A percentile compares a stretch with the other conserved stretches of the same genome.
These are phyloP conservation scores for Penicillium sp. DNA, from an alignment of 2,329 filamentous ascomycete species.

Conservation along the genomic window DNA sequence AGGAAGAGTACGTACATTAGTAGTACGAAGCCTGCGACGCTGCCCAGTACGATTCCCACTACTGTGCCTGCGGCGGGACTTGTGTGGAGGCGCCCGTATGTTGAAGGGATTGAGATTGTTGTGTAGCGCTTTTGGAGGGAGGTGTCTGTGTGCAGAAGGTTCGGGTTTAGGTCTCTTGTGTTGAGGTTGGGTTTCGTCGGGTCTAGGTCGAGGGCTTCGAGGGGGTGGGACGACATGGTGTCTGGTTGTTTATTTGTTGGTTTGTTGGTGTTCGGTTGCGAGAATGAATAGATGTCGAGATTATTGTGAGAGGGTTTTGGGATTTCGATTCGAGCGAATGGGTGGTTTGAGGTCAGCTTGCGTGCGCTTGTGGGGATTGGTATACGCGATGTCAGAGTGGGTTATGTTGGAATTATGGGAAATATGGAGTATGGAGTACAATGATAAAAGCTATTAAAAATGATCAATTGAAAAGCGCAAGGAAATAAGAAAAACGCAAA, in stretches of 20 bases:
- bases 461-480: background rate
- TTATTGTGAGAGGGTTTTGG: background rate
- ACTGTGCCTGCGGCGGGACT: slow-evolving; percentile 57
- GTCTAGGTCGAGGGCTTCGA: background rate
- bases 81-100: slow-evolving; percentile 55
- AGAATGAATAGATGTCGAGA: background rate
- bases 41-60: slow-evolving; percentile 55
- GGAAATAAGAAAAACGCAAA: background rate
- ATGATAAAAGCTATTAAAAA: background rate
- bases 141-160: slow-evolving; percentile 9
- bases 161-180: background rate
- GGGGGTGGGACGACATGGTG: background rate
- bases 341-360: background rate
- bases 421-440: background rate
- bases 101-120: slow-evolving; percentile 56
- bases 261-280: background rate
- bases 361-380: background rate
- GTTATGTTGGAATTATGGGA: background rate
- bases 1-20: slow-evolving; percentile 53
- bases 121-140: slow-evolving; percentile 24
- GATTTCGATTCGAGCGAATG: background rate
- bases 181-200: background rate
- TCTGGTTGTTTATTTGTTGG: background rate
- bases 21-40: slow-evolving; percentile 52
- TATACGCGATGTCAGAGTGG: background rate